Percentiles rank a stretch among this genome's conserved stretches.
These are phyloP conservation scores for Aspergillus neotritici DNA, from an alignment of 2,329 filamentous ascomycete species.

Conservation along the genomic window DNA sequence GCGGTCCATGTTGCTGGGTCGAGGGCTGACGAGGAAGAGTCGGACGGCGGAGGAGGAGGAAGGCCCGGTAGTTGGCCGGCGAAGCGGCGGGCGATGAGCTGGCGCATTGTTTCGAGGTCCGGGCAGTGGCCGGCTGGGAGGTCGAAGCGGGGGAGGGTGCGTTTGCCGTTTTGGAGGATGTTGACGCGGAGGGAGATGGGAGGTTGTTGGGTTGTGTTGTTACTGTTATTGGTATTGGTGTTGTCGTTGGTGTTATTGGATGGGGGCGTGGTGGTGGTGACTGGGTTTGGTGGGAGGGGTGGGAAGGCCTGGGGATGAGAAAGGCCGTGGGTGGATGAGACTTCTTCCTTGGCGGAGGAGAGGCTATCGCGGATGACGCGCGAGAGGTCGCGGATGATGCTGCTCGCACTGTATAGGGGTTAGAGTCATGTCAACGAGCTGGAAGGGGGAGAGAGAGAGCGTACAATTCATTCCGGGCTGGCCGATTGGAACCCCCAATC, in stretches of 20 bases:
- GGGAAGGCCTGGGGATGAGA: constrained; percentile 16
- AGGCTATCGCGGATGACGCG: constrained; percentile 38
- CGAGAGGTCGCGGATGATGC: constrained; percentile 38
- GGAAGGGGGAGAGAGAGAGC: constrained; percentile 9
- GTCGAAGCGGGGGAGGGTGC: constrained; percentile 35
- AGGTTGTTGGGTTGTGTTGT: constrained; percentile 5
- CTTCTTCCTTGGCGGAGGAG: constrained; percentile 17
- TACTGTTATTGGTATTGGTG: background rate
- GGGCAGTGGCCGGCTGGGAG: constrained; percentile 32
- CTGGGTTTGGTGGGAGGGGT: constrained; percentile 8
- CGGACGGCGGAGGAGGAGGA: constrained; percentile 7
- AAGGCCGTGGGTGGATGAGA: constrained; percentile 5
- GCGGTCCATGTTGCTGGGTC: constrained; percentile 16
- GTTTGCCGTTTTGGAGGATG: constrained; percentile 35
- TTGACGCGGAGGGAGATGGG: constrained; percentile 34
- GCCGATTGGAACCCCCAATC: constrained; percentile 27
- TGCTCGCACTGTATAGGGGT: constrained; percentile 33
- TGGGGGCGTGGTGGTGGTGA: background rate
- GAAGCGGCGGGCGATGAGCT: constrained; percentile 28
- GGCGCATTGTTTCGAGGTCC: constrained; percentile 28
- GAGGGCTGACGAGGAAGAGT: constrained; percentile 9
- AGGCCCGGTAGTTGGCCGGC: constrained; percentile 25
- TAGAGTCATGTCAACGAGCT: constrained; percentile 10
- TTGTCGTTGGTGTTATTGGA: constrained; percentile 10
- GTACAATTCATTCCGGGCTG: constrained; percentile 40